Percentiles rank a stretch among this genome's conserved stretches.
These are phyloP conservation scores for Penicillium sp. DNA, from an alignment of 2,329 filamentous ascomycete species.

Conservation along the genomic window DNA sequence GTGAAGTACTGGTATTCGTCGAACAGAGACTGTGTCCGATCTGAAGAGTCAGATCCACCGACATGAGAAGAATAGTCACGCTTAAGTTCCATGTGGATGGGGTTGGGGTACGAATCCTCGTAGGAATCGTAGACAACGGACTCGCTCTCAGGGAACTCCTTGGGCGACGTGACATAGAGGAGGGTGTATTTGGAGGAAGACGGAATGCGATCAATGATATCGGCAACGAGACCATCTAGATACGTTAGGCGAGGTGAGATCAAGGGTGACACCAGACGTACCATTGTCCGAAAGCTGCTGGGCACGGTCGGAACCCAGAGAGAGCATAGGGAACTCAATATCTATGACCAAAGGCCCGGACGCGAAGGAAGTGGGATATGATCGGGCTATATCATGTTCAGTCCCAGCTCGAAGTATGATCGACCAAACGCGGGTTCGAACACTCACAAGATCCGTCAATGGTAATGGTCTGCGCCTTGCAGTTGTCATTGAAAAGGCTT, in stretches of 20 bases:
- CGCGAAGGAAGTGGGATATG: constrained; percentile 36
- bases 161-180: constrained; percentile 64
- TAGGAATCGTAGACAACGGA: constrained; percentile 56
- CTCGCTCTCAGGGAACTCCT: constrained; percentile 29
- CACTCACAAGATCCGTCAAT: constrained; percentile 43
- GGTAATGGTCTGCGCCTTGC: constrained; percentile 41
- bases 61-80: constrained; percentile 47
- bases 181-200: constrained; percentile 61
- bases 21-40: constrained; percentile 50
- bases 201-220: constrained; percentile 45
- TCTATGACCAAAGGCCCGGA: constrained; percentile 40
- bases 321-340: constrained; percentile 43
- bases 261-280: constrained; percentile 21
- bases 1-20: constrained; percentile 94
- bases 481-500: constrained; percentile 43
- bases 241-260: constrained; percentile 2
- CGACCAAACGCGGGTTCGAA: constrained; percentile 1
- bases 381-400: constrained; percentile 32
- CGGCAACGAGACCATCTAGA: constrained; percentile 45
- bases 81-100: constrained; percentile 68
- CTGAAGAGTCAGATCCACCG: constrained; percentile 33
- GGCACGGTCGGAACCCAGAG: constrained; percentile 32
- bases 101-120: constrained; percentile 49
- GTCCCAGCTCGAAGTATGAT: background rate
- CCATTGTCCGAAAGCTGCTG: constrained; percentile 42